Conservation (phyloP, 2,329 filamentous ascomycete species). For the Pestalotiopsis sp. region DNA sequence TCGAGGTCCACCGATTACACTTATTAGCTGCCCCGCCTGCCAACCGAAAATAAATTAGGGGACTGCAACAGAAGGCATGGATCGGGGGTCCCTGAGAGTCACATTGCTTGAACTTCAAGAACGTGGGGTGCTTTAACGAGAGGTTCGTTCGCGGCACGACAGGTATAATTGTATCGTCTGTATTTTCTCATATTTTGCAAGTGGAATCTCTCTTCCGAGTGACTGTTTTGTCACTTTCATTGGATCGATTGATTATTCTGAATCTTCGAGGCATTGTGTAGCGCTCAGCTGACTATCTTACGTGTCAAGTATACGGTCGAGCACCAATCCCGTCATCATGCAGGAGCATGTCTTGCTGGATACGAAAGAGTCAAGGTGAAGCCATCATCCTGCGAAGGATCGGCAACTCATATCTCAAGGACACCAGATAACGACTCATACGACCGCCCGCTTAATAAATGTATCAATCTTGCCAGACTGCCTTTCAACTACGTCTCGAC, state of each 20-base stretch:
- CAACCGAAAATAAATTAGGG: conserved; percentile 1
- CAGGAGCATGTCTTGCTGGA: background rate
- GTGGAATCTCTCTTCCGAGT: background rate
- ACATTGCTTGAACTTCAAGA: background rate
- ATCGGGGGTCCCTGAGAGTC: background rate
- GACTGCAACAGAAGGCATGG: background rate
- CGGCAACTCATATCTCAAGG: background rate
- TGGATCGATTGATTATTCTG: background rate
- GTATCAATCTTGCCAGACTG: conserved; percentile 19
- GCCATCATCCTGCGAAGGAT: background rate
- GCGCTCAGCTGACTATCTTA: background rate
- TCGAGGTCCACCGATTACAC: background rate
- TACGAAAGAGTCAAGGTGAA: background rate
- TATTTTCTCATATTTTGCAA: background rate
- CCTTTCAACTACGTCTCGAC: conserved; percentile 14
- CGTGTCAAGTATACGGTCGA: background rate
- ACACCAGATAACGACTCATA: background rate
- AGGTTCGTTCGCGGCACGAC: no score
- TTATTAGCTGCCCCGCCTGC: background rate
- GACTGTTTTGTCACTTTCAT: no score
- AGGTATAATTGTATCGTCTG: no score
- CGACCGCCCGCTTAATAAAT: background rate
- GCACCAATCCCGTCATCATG: background rate
- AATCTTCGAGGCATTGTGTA: background rate
- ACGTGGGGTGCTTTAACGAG: background rate